Evolutionary conservation across 495 filamentous ascomycete species (phyloP).

Genomic region (Penicillium fimorum): DNA sequence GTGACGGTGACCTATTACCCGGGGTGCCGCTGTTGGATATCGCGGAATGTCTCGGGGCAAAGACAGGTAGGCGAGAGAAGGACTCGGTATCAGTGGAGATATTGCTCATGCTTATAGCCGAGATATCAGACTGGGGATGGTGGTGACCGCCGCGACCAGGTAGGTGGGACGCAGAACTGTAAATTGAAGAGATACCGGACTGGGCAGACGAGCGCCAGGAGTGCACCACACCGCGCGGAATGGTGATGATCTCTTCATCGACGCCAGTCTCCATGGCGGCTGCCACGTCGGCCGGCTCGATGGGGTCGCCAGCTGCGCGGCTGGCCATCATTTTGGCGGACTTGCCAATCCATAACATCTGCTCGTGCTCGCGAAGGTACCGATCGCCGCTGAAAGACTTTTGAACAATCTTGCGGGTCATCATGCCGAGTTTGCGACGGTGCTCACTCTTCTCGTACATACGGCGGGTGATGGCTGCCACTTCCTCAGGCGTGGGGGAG

Average conservation of each 20-base stretch:
- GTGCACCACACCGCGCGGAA: conserved; percentile 36
- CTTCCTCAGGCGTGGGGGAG: conserved; percentile 50
- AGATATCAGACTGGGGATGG: conserved; percentile 30
- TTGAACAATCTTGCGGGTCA: conserved; percentile 57
- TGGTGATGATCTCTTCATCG: conserved; percentile 44
- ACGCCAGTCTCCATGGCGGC: conserved; percentile 30
- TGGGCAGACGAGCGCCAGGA: conserved; percentile 42
- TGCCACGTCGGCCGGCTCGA: conserved; percentile 31
- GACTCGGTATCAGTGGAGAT: conserved; percentile 36
- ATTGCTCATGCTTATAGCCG: conserved; percentile 33
- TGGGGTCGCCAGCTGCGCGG: conserved; percentile 25
- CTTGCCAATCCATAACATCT: conserved; percentile 67
- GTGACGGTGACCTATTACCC: conserved; percentile 22
- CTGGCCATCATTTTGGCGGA: conserved; percentile 40
- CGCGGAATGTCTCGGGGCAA: conserved; percentile 34
- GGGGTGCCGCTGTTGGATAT: conserved; percentile 17
- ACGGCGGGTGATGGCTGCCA: conserved; percentile 51
- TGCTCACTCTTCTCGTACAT: conserved; percentile 63
- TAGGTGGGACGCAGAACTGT: conserved; percentile 31
- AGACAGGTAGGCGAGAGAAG: conserved; percentile 36
- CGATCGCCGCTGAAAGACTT: conserved; percentile 60
- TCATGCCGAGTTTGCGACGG: conserved; percentile 59
- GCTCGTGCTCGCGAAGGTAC: conserved; percentile 67
- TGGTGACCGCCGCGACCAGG: conserved; percentile 23
- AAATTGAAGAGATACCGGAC: conserved; percentile 38